These are phyloP conservation scores for Saitozyma podzolica DNA, from an alignment of 768 basidiomycete species.

Conservation along the genomic window DNA sequence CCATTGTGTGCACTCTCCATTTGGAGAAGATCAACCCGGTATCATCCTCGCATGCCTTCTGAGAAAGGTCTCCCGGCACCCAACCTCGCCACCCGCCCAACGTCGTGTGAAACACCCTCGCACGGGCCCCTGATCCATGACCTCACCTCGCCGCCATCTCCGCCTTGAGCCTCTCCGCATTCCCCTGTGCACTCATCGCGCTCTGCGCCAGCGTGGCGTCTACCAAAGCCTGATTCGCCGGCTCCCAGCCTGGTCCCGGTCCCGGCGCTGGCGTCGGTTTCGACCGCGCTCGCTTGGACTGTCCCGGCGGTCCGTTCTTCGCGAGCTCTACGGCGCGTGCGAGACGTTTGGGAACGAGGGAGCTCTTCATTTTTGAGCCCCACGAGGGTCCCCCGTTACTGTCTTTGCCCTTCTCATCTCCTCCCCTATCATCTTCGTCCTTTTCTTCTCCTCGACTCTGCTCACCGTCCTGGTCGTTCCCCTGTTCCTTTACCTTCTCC, in stretches of 20 bases:
- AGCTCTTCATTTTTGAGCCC: constrained; percentile 11
- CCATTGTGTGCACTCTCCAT: too few species aligned
- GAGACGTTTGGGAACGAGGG: constrained; percentile 7
- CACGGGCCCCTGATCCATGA: background rate
- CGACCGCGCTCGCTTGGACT: background rate
- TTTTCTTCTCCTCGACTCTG: too few species aligned
- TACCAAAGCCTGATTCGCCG: constrained; percentile 15
- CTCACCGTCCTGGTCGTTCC: background rate
- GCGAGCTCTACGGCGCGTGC: background rate
- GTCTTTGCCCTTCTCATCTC: constrained; percentile 3
- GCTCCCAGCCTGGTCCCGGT: constrained; percentile 17
- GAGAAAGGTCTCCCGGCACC: too few species aligned
- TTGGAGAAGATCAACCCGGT: too few species aligned
- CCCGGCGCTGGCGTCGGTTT: constrained; percentile 1
- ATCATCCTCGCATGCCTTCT: too few species aligned
- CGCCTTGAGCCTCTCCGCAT: constrained; percentile 12
- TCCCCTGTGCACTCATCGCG: constrained; percentile 8
- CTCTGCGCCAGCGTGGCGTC: constrained; percentile 14
- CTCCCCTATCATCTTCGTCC: background rate
- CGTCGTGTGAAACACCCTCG: too few species aligned
- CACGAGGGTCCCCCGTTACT: background rate
- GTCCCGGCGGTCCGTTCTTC: background rate
- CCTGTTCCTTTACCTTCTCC: constrained; percentile 12
- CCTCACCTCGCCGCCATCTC: background rate
- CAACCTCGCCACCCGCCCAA: too few species aligned